A percentile compares a stretch with the other conserved stretches of the same genome.
Evolutionary conservation across 352 stramenopile genomes (phyloP).

Genomic region (Phytophthora sansomeana): DNA sequence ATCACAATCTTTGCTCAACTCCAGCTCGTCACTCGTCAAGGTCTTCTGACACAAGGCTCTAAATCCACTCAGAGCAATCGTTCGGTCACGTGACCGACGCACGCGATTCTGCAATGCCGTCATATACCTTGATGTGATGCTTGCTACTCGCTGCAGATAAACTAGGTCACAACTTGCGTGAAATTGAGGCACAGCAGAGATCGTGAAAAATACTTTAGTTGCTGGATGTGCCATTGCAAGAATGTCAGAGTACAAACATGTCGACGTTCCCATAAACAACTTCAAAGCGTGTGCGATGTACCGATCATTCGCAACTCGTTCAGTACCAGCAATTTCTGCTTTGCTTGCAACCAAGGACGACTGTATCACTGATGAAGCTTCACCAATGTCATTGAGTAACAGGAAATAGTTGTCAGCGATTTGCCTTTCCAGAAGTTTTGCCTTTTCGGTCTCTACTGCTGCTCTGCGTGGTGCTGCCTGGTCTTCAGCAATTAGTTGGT

Average conservation of each 20-base stretch:
- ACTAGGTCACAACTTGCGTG: conserved; percentile 54
- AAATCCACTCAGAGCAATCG: conserved; percentile 39
- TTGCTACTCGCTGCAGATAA: conserved; percentile 57
- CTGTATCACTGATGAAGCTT: background rate
- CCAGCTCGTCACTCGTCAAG: conserved; percentile 5
- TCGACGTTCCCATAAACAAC: conserved; percentile 45
- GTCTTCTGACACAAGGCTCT: conserved; percentile 37
- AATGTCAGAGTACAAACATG: conserved; percentile 41
- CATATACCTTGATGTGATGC: conserved; percentile 44
- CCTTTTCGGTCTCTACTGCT: conserved; percentile 31
- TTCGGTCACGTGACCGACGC: conserved; percentile 48
- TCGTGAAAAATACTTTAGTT: conserved; percentile 51
- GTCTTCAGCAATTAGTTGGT: conserved; percentile 19
- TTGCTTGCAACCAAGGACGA: background rate
- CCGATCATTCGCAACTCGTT: conserved; percentile 50
- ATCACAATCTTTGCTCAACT: background rate
- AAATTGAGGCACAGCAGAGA: conserved; percentile 48
- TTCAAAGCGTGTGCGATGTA: conserved; percentile 52
- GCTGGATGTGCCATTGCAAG: conserved; percentile 27
- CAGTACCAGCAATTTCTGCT: background rate
- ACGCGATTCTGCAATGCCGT: conserved; percentile 48
- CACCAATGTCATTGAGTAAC: conserved; percentile 10
- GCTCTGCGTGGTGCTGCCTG: background rate
- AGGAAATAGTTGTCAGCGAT: conserved; percentile 46
- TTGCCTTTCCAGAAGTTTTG: conserved; percentile 33